A percentile compares a stretch with the other conserved stretches of the same genome.
phyloP scores from a whole-genome alignment of 2,329 filamentous ascomycete genomes.

The Scorias spongiosa region DNA sequence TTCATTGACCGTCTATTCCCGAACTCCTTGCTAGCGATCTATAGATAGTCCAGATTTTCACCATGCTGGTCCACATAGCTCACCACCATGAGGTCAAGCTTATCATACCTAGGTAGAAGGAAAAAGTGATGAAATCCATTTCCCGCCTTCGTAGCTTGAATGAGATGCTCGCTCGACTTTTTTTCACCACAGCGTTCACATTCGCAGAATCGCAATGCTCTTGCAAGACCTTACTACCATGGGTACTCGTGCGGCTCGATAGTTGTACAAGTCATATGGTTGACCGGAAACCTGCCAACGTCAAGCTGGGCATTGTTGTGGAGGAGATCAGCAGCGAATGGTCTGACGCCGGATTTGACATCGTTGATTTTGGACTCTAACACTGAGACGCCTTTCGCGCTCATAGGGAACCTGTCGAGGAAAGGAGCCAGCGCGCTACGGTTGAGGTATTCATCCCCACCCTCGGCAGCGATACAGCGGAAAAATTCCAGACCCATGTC shows the following conservation, averaged over 20 bases:
- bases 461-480: conserved; percentile 21
- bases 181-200: too few relatives aligned
- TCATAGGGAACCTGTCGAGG: conserved; percentile 28
- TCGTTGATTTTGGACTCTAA: conserved; percentile 25
- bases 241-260: conserved; percentile 27
- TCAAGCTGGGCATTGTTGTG: conserved; percentile 26
- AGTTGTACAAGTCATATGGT: conserved; percentile 31
- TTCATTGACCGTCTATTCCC: too few relatives aligned
- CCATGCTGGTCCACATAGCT: too few relatives aligned
- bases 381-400: conserved; percentile 26
- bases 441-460: conserved; percentile 30
- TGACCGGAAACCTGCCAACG: conserved; percentile 19
- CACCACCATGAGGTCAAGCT: too few relatives aligned
- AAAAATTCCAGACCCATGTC: conserved; percentile 36
- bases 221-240: conserved; percentile 11
- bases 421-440: conserved; percentile 23
- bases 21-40: too few relatives aligned
- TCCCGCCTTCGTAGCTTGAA: too few relatives aligned
- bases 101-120: too few relatives aligned
- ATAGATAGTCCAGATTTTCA: too few relatives aligned
- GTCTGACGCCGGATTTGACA: conserved; percentile 29
- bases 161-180: too few relatives aligned
- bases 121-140: too few relatives aligned
- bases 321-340: conserved; percentile 24
- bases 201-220: too few relatives aligned